These are phyloP conservation scores for Dendrothele bispora DNA, from an alignment of 768 basidiomycete genomes.

Conservation along the genomic window DNA sequence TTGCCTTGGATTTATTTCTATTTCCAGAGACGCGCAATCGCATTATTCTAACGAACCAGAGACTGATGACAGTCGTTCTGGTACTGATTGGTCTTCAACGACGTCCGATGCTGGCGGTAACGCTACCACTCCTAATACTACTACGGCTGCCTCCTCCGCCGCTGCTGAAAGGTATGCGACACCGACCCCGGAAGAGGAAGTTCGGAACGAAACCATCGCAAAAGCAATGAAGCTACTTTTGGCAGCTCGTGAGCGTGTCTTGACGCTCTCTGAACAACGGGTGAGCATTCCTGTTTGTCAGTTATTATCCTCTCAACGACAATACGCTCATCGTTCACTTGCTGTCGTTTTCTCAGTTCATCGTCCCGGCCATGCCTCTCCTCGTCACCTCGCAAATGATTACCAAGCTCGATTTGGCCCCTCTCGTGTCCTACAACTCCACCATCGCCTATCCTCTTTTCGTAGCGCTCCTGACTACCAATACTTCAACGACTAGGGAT, in stretches of 20 bases:
- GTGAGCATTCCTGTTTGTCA: constrained; percentile 34
- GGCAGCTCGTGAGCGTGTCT: constrained; percentile 67
- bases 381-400: constrained; percentile 51
- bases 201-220: constrained; percentile 54
- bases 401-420: constrained; percentile 65
- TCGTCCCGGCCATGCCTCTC: constrained; percentile 50
- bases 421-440: constrained; percentile 68
- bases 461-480: constrained; percentile 45
- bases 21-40: constrained; percentile 1
- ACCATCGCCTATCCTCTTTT: constrained; percentile 69
- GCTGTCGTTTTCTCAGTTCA: no score
- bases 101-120: constrained; percentile 33
- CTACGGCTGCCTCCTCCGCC: neutral
- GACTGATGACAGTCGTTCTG: constrained; percentile 14
- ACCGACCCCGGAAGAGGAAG: constrained; percentile 55
- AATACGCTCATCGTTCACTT: constrained; percentile 3
- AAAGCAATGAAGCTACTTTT: constrained; percentile 70
- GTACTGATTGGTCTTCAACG: no score
- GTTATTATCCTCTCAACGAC: neutral
- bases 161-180: constrained; percentile 26
- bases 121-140: constrained; percentile 22
- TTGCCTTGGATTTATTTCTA: neutral
- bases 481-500: constrained; percentile 30
- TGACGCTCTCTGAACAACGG: constrained; percentile 75
- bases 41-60: neutral